Evolutionary conservation across 2,329 filamentous ascomycete species (phyloP), one percentile per base, ranked within the genome.

Genomic region (Exophiala phaeomuriformis): DNA sequence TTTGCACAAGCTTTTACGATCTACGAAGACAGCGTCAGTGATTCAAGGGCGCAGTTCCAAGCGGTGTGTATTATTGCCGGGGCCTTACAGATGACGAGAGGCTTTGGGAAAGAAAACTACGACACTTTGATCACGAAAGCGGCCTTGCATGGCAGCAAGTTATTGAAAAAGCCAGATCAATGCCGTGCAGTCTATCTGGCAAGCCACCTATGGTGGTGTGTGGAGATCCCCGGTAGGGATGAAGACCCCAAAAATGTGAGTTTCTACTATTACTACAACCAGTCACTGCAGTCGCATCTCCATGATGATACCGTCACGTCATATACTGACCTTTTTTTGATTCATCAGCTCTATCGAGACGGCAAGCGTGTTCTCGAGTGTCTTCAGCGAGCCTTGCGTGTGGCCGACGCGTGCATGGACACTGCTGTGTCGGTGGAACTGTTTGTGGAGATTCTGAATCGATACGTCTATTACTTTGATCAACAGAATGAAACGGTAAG

Each of bases 391-490:
- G 93, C 93, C 7, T 83, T 98, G 6, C 85, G 94, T 35, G 94
- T 98, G 30, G 94, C 93, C 2, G 93, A 98, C 71, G 94, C 93
- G 4, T 98, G 93, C 74, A 98, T 98, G 93, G 94, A 98, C 71
- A 93, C 90, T 5, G 89, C 90, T 4, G 90, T 96, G 3, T 96
- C 90, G 2, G 93, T 98, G 44, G 94, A 98, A 72, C 79, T 98
- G 46, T 98, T 98, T 71, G 91, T 98, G 53, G 93, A 98, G 73
- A 98, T 98, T 59, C 75, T 98, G 52, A 96, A 98, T 70, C 84
- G 93, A 70, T 98, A 98, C 68, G 90, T 97, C 49, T 98, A 98
- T 71, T 98, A 97, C 75, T 98, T 96, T 74, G 93, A 98, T 71
- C 91, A 98, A 70, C 89, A 95, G 68, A 98, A 98, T 71, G 93